phyloP scores from a whole-genome alignment of 139 green algal genomes.

The Picochlorum sp. region DNA sequence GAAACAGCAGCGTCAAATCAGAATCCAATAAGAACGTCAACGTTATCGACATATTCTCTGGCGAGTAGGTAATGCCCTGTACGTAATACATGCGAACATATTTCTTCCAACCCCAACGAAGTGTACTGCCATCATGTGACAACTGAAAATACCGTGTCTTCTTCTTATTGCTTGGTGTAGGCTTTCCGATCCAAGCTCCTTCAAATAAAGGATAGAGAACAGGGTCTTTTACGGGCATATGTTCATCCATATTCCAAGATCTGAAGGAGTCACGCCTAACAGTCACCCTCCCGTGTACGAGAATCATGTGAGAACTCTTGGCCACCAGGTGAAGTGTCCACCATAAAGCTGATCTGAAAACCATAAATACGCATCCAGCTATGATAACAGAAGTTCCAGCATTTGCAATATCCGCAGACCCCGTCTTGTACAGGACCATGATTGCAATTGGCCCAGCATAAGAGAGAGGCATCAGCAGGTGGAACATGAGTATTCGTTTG shows the following conservation, averaged over 20 bases:
- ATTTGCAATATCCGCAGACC: conserved; percentile 2
- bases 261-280: not conserved
- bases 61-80: conserved; percentile 9
- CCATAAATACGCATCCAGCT: conserved; percentile 12
- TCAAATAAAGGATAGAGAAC: conserved; percentile 24
- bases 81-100: conserved; percentile 35
- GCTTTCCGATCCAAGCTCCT: conserved; percentile 46
- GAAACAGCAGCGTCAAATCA: conserved; percentile 33
- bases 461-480: not conserved
- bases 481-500: conserved; percentile 3
- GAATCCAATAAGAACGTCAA: conserved; percentile 32
- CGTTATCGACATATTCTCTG: conserved; percentile 24
- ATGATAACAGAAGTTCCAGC: not conserved
- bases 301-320: not conserved
- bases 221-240: conserved; percentile 3
- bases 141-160: conserved; percentile 50
- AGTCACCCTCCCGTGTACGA: not conserved
- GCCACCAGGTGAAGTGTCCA: not conserved
- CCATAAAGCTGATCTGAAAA: not conserved
- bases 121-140: conserved; percentile 34
- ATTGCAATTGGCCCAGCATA: conserved; percentile 8
- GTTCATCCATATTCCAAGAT: not conserved
- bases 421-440: conserved; percentile 4
- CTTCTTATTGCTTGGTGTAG: conserved; percentile 11
- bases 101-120: conserved; percentile 50